A percentile compares a stretch with the other conserved stretches of the same genome.
These are phyloP conservation scores for Trichoderma asperellum DNA, from an alignment of 2,329 filamentous ascomycete genomes.

Conservation along the genomic window DNA sequence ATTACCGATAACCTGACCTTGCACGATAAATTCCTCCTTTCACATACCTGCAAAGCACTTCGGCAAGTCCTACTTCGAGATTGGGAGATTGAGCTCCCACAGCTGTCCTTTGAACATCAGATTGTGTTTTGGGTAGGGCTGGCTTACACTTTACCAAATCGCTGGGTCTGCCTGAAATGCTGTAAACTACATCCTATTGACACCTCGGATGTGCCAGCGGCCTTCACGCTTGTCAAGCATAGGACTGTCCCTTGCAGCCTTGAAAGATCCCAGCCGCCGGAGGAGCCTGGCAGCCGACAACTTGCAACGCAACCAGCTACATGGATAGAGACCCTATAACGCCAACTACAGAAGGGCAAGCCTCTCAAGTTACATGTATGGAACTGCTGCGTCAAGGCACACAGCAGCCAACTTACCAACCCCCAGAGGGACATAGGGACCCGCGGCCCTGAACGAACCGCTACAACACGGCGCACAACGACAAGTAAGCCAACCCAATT, in stretches of 20 bases:
- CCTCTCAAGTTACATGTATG: no score
- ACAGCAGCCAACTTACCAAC: no score
- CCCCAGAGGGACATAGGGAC: no score
- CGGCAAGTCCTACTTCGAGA: not conserved
- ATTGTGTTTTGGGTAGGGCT: constrained; percentile 5
- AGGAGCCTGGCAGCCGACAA: no score
- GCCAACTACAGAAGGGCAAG: no score
- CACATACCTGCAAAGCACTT: constrained; percentile 17
- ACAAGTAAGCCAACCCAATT: no score
- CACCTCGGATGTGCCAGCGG: not conserved
- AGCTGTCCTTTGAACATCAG: not conserved
- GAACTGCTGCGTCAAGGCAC: no score
- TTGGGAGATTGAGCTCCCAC: not conserved
- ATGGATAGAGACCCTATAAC: no score
- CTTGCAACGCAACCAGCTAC: no score
- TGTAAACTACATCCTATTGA: constrained; percentile 4
- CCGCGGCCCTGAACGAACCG: no score
- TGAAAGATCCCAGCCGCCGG: no score
- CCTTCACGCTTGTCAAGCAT: not conserved
- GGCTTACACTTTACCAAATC: not conserved
- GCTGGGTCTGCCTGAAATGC: constrained; percentile 1
- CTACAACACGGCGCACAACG: no score
- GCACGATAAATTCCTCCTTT: constrained; percentile 11
- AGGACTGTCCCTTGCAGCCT: not conserved
- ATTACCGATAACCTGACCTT: not conserved